Percentiles rank a stretch among this genome's conserved stretches.
These are phyloP conservation scores for Claviceps africana DNA, from an alignment of 2,329 filamentous ascomycete species.

Conservation along the genomic window DNA sequence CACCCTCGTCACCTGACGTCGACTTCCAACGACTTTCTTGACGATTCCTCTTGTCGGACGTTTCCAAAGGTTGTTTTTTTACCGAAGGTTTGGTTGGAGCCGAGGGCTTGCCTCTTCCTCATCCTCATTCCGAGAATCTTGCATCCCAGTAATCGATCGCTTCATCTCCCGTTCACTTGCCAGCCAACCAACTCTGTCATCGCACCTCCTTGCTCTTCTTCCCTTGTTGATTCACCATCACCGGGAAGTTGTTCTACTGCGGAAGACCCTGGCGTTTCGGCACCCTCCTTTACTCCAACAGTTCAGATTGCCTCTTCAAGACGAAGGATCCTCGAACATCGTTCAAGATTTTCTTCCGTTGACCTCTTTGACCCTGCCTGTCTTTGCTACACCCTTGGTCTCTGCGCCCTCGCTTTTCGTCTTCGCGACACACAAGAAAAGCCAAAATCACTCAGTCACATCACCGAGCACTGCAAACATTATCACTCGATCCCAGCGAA, in stretches of 20 bases:
- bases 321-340: conserved; percentile 1
- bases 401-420: conserved; percentile 18
- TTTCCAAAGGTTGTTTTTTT: no score
- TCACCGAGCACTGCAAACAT: conserved; percentile 26
- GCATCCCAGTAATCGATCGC: conserved; percentile 22
- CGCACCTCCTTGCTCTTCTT: conserved; percentile 16
- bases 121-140: conserved; percentile 20
- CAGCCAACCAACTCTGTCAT: conserved; percentile 19
- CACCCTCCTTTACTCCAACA: conserved; percentile 4
- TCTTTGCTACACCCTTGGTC: conserved; percentile 18
- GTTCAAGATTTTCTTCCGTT: conserved; percentile 11
- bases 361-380: conserved; percentile 16
- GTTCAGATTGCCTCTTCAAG: conserved; percentile 12
- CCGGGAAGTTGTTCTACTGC: conserved; percentile 4
- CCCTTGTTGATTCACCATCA: conserved; percentile 10
- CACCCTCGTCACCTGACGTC: background rate
- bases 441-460: conserved; percentile 17
- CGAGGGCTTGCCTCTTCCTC: conserved; percentile 24
- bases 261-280: conserved; percentile 6
- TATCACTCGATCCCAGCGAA: conserved; percentile 26
- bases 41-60: no score
- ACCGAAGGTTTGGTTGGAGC: conserved; percentile 22
- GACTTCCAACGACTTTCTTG: background rate
- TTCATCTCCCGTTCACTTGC: conserved; percentile 19
- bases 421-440: conserved; percentile 18